Evolutionary conservation across 2,329 filamentous ascomycete genomes (phyloP).

Genomic region (Xylaria arbuscula): DNA sequence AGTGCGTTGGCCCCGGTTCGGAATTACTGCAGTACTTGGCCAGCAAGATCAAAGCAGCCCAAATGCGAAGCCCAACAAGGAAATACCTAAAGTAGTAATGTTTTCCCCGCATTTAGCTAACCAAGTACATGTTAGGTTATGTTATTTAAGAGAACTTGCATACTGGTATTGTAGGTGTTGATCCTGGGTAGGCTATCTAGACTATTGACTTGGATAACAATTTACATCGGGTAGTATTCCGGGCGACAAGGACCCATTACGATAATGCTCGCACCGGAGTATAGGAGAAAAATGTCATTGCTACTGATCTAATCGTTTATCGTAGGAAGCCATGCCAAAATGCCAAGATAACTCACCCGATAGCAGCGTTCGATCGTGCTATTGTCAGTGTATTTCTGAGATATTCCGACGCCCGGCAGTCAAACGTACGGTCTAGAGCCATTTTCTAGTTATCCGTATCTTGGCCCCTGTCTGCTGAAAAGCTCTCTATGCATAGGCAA

Average conservation of each 20-base stretch:
- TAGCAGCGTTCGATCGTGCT: neutral
- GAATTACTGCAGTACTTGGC: constrained; percentile 10
- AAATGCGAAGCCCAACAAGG: neutral
- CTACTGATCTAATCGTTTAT: too few species aligned
- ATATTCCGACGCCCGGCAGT: constrained; percentile 7
- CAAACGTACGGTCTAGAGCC: neutral
- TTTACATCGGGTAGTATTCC: too few species aligned
- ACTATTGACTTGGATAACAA: too few species aligned
- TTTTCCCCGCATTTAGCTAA: neutral
- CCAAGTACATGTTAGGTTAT: neutral
- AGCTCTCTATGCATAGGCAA: neutral
- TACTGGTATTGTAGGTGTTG: too few species aligned
- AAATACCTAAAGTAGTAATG: neutral
- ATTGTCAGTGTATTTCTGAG: constrained; percentile 1
- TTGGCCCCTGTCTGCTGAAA: constrained; percentile 6
- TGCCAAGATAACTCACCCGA: neutral
- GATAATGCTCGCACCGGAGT: too few species aligned
- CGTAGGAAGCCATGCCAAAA: neutral
- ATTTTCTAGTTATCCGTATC: constrained; percentile 10
- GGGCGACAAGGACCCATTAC: too few species aligned
- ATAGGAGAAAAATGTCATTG: too few species aligned
- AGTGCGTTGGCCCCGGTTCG: constrained; percentile 7
- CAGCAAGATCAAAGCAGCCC: neutral
- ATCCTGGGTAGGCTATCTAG: too few species aligned
- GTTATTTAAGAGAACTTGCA: too few species aligned